Percentiles rank a stretch among this genome's conserved stretches.
These are phyloP conservation scores for Neofusicoccum cordaticola DNA, from an alignment of 2,329 filamentous ascomycete genomes.

Conservation along the genomic window DNA sequence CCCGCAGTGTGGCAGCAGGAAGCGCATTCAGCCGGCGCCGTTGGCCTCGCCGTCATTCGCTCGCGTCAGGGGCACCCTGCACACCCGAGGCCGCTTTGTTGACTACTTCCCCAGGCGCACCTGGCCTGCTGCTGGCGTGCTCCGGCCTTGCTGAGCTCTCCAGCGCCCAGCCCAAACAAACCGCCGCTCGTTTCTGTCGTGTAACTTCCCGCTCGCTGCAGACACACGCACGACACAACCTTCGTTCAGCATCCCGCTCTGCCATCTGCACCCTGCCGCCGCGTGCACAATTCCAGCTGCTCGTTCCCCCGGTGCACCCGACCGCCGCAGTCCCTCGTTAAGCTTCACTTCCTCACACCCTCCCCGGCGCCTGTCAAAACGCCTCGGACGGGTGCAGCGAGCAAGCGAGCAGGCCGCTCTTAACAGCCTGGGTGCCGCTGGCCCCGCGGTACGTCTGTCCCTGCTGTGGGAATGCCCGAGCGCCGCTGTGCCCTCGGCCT, in stretches of 20 bases:
- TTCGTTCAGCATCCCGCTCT: conserved; percentile 7
- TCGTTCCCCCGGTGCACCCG: conserved; percentile 2
- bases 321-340: background rate
- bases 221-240: background rate
- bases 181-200: conserved; percentile 13
- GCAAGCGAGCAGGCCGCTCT: background rate
- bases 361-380: background rate
- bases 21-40: conserved; percentile 6
- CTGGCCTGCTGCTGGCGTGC: background rate
- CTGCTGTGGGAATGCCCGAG: background rate
- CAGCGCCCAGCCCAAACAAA: background rate
- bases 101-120: conserved; percentile 10
- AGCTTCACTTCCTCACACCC: background rate
- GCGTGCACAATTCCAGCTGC: background rate
- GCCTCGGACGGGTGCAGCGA: background rate
- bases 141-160: conserved; percentile 1
- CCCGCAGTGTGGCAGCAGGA: background rate
- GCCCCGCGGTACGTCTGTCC: conserved; percentile 6
- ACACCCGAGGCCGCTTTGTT: background rate
- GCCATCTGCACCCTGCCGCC: background rate
- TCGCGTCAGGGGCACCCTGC: conserved; percentile 9
- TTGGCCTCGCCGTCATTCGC: conserved; percentile 1
- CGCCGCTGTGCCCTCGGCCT: background rate
- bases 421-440: background rate
- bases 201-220: conserved; percentile 11